Evolutionary conservation across 148 eudicot genomes (phyloP).

Genomic region (Fagopyrum esculentum): DNA sequence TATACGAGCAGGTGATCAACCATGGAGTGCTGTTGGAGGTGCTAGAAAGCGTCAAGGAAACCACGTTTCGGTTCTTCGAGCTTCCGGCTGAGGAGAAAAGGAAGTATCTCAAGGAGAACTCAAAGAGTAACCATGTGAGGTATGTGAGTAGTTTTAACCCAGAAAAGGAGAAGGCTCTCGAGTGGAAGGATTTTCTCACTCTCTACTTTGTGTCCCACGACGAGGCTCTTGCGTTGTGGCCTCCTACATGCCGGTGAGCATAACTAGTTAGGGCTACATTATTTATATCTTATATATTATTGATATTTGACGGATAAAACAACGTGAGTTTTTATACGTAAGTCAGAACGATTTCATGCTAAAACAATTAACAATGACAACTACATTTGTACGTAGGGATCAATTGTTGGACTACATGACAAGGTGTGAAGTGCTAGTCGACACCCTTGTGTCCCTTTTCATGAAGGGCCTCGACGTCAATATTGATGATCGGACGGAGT

Average conservation of each 20-base stretch:
- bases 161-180: slow-evolving; percentile 40
- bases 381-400: slow-evolving; percentile 20
- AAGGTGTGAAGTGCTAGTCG: slow-evolving; percentile 25
- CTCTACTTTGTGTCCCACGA: slow-evolving; percentile 48
- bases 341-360: background rate
- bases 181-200: slow-evolving; percentile 56
- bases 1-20: slow-evolving; percentile 20
- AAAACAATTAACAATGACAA: no score
- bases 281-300: no score
- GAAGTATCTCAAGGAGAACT: slow-evolving; percentile 33
- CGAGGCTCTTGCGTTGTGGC: slow-evolving; percentile 45
- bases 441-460: slow-evolving; percentile 21
- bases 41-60: slow-evolving; percentile 33
- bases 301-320: no score
- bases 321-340: background rate
- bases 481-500: slow-evolving; percentile 21
- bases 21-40: slow-evolving; percentile 37
- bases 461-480: slow-evolving; percentile 31
- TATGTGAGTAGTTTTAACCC: slow-evolving; percentile 41
- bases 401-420: slow-evolving; percentile 34
- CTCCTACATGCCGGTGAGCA: slow-evolving; percentile 18
- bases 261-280: no score
- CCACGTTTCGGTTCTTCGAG: slow-evolving; percentile 30
- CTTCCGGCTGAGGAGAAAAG: slow-evolving; percentile 36
- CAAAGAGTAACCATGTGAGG: slow-evolving; percentile 36